phyloP scores from a whole-genome alignment of 1,284 basidiomycete species.

The Trichosporon coremiiforme region DNA sequence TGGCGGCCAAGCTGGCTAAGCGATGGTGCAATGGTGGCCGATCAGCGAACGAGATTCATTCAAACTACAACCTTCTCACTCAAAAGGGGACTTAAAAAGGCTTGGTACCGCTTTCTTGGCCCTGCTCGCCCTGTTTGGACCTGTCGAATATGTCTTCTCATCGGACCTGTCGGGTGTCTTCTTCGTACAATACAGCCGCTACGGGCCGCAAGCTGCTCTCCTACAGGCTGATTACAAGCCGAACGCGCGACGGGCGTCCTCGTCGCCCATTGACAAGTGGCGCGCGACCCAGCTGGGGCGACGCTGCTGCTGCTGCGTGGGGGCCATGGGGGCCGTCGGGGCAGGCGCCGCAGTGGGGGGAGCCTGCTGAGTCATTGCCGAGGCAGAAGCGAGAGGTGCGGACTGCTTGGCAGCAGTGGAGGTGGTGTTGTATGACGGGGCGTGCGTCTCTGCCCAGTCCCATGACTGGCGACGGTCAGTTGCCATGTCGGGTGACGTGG shows the following conservation, averaged over 20 bases:
- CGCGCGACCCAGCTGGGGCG: slow-evolving; percentile 12
- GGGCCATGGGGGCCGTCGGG: not conserved
- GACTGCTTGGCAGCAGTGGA: not conserved
- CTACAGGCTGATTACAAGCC: not conserved
- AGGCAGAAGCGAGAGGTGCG: not conserved
- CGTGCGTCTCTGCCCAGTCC: slow-evolving; percentile 10
- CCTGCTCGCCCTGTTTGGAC: no score
- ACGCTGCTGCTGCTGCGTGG: not conserved
- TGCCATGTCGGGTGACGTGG: not conserved
- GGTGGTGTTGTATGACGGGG: not conserved
- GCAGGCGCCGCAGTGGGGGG: not conserved
- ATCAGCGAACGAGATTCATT: slow-evolving; percentile 3
- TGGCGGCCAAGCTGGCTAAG: no score
- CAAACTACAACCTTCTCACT: not conserved
- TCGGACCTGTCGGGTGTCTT: not conserved
- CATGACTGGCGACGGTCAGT: not conserved
- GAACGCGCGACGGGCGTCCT: slow-evolving; percentile 2
- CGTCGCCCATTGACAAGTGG: not conserved
- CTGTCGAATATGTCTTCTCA: not conserved
- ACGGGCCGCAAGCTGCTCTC: no score
- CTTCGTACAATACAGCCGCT: no score
- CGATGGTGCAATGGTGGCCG: not conserved
- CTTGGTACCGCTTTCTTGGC: no score
- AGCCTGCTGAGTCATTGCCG: slow-evolving; percentile 9
- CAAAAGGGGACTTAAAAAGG: not conserved